Evolutionary conservation across 73 alveolate species (phyloP).

Genomic region (Paraurostyla sp.): DNA sequence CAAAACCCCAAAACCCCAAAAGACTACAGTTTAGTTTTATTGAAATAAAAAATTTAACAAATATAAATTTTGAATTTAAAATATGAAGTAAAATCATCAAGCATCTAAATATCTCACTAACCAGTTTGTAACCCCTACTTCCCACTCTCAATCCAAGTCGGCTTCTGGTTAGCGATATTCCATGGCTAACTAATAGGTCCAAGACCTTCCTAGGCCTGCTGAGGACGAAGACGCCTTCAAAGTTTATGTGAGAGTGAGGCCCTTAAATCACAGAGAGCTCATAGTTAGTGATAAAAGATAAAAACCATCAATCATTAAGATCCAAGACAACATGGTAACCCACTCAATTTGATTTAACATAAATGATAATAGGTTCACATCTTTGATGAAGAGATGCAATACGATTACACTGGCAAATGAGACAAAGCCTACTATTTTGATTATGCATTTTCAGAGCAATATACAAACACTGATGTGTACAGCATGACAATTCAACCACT

Average conservation of each 20-base stretch:
- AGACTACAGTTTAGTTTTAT: too few relatives aligned
- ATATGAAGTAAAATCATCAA: constrained; percentile 38
- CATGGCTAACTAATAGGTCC: background rate
- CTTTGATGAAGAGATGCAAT: constrained; percentile 56
- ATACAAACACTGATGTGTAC: constrained; percentile 58
- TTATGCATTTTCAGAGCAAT: constrained; percentile 57
- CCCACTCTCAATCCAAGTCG: too few relatives aligned
- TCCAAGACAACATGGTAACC: constrained; percentile 3
- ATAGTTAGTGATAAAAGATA: constrained; percentile 1
- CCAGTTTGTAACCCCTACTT: background rate
- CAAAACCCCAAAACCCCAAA: constrained; percentile 40
- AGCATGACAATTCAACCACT: constrained; percentile 82
- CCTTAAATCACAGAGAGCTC: background rate
- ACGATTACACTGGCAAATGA: constrained; percentile 68
- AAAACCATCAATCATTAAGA: background rate
- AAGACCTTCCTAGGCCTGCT: background rate
- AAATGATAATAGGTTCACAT: constrained; percentile 44
- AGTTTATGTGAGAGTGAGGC: constrained; percentile 73
- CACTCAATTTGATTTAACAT: background rate
- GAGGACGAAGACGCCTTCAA: constrained; percentile 66
- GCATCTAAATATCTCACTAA: background rate
- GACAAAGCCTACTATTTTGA: constrained; percentile 72
- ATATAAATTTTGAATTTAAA: constrained; percentile 24
- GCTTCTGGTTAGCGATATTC: background rate
- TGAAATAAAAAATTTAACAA: background rate